These are phyloP conservation scores for Colletotrichum sp. DNA, from an alignment of 2,329 filamentous ascomycete genomes.

Conservation along the genomic window DNA sequence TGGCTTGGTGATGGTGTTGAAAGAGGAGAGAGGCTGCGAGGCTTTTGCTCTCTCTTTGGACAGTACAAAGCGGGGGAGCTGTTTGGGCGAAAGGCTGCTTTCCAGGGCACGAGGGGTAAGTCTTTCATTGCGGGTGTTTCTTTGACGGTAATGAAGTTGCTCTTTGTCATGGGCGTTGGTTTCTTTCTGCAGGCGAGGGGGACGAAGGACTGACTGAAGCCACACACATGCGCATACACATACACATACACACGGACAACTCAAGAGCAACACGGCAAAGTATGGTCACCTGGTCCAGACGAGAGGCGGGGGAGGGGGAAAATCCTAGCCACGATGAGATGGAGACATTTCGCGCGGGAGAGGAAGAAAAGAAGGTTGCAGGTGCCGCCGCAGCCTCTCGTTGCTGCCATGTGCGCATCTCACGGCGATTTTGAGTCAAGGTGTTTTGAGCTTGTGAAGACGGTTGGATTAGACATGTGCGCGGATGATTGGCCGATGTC, in stretches of 20 bases:
- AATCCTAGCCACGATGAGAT: neutral
- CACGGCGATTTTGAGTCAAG: neutral
- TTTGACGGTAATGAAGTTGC: neutral
- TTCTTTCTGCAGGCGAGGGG: neutral
- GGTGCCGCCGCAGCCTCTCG: conserved; percentile 10
- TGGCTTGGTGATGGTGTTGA: neutral
- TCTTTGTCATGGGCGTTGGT: neutral
- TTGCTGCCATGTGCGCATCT: neutral
- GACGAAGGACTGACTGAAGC: neutral
- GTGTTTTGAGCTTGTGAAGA: conserved; percentile 1
- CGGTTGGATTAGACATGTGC: conserved; percentile 20
- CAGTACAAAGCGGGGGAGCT: neutral
- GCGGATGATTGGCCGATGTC: conserved; percentile 21
- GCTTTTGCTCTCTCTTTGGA: neutral
- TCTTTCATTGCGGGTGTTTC: neutral
- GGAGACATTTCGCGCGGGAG: neutral
- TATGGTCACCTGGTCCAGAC: neutral
- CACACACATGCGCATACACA: neutral
- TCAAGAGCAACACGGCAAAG: neutral
- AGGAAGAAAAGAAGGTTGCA: neutral
- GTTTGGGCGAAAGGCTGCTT: neutral
- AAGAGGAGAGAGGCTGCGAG: neutral
- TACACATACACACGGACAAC: neutral
- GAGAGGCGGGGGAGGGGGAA: neutral
- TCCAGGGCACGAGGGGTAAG: neutral